Evolutionary conservation across 2,329 filamentous ascomycete species (phyloP).

Genomic region (Zymoseptoria tritici): DNA sequence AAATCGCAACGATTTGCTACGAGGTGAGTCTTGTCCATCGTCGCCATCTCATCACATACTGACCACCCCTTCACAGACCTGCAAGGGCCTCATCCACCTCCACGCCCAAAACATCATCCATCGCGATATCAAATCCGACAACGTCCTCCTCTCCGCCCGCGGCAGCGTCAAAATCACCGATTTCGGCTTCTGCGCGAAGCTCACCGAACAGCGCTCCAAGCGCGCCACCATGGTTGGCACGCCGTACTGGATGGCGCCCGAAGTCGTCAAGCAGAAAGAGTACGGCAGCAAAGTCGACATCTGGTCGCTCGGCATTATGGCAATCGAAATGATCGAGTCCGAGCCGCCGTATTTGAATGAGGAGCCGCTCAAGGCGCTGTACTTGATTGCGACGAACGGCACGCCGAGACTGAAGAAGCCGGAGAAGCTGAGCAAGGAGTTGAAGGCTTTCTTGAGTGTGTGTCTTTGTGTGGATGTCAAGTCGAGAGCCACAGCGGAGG

Average conservation of each 20-base stretch:
- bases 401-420: conserved; percentile 96
- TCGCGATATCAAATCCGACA: conserved; percentile 98
- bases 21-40: conserved; percentile 57
- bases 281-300: conserved; percentile 98
- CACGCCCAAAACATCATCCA: conserved; percentile 97
- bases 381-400: conserved; percentile 95
- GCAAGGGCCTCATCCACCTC: conserved; percentile 86
- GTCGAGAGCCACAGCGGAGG: conserved; percentile 82
- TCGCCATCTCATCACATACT: conserved; percentile 12
- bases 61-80: conserved; percentile 57
- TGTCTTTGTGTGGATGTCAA: conserved; percentile 96
- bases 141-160: conserved; percentile 86
- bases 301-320: conserved; percentile 99
- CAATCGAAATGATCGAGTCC: conserved; percentile 99
- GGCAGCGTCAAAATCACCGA: conserved; percentile 95
- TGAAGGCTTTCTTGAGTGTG: conserved; percentile 93
- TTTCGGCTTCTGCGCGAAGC: conserved; percentile 98
- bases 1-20: conserved; percentile 93
- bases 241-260: conserved; percentile 99
- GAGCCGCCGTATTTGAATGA: conserved; percentile 97
- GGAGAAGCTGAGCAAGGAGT: conserved; percentile 93
- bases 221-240: conserved; percentile 98
- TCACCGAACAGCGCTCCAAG: conserved; percentile 93
- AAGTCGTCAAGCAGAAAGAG: conserved; percentile 98
- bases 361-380: conserved; percentile 92